Evolutionary conservation across 768 basidiomycete genomes (phyloP).

Genomic region (Rhodotorula diobovata): DNA sequence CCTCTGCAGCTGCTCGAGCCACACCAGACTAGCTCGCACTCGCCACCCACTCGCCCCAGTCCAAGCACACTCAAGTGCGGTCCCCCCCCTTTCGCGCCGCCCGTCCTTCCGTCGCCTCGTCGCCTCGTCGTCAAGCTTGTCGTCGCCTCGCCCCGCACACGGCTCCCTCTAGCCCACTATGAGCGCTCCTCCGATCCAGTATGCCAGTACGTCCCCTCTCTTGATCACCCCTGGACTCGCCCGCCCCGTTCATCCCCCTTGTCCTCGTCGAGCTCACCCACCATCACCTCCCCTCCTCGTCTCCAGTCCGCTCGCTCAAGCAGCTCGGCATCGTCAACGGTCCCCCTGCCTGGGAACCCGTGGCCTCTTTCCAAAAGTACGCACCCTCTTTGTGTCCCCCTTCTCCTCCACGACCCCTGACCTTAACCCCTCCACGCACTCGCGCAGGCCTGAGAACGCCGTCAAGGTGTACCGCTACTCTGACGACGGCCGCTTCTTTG

Average conservation of each 20-base stretch:
- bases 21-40: too few relatives aligned
- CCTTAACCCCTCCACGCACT: not conserved
- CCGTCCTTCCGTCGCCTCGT: not conserved
- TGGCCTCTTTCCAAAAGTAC: conserved; percentile 56
- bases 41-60: too few relatives aligned
- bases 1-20: too few relatives aligned
- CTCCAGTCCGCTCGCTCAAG: conserved; percentile 87
- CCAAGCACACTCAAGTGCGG: too few relatives aligned
- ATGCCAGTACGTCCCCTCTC: conserved; percentile 19
- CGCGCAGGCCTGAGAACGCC: conserved; percentile 28
- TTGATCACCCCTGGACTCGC: not conserved
- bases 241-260: too few relatives aligned
- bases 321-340: conserved; percentile 77
- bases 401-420: not conserved
- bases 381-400: conserved; percentile 12
- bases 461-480: conserved; percentile 41
- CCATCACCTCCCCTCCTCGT: not conserved
- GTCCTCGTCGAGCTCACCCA: not conserved
- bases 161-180: not conserved
- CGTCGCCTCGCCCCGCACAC: not conserved
- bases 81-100: too few relatives aligned
- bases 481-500: conserved; percentile 41
- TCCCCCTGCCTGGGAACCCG: conserved; percentile 65
- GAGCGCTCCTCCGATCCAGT: conserved; percentile 21
- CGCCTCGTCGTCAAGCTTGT: not conserved